Evolutionary conservation across 2,329 filamentous ascomycete species (phyloP).

Genomic region (Pseudogymnoascus sp.): DNA sequence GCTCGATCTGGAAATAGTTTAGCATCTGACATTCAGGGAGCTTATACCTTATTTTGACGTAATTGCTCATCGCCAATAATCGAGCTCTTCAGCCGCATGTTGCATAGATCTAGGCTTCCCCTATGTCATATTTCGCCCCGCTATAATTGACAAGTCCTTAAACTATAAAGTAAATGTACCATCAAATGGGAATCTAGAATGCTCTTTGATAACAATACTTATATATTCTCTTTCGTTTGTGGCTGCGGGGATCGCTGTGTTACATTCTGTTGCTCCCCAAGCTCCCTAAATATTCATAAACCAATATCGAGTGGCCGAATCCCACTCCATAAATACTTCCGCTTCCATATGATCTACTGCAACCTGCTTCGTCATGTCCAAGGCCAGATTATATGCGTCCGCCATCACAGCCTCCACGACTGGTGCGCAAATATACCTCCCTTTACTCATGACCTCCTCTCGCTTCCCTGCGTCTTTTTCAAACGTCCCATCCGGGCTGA

Average conservation of each 20-base stretch:
- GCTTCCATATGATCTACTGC: conserved; percentile 30
- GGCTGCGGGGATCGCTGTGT: too few species aligned
- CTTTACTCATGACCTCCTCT: conserved; percentile 11
- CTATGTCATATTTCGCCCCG: too few species aligned
- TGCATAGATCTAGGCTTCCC: background rate
- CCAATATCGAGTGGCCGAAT: conserved; percentile 36
- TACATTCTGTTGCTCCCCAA: too few species aligned
- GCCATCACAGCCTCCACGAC: conserved; percentile 30
- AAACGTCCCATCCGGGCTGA: conserved; percentile 24
- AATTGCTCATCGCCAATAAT: background rate
- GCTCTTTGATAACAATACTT: too few species aligned
- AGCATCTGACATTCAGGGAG: background rate
- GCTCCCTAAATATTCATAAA: conserved; percentile 21
- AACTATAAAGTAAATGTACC: too few species aligned
- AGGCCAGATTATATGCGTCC: conserved; percentile 33
- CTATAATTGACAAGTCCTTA: too few species aligned
- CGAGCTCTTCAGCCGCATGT: background rate
- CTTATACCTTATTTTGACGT: background rate
- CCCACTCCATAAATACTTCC: conserved; percentile 38
- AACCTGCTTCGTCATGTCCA: conserved; percentile 34
- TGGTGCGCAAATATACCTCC: conserved; percentile 32
- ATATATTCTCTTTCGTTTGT: too few species aligned
- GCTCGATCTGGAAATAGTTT: background rate
- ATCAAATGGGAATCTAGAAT: too few species aligned
- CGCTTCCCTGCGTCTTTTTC: conserved; percentile 15